Evolutionary conservation across 2,329 filamentous ascomycete genomes (phyloP), one percentile per base, ranked within the genome.

Genomic region (Amauroascus niger): DNA sequence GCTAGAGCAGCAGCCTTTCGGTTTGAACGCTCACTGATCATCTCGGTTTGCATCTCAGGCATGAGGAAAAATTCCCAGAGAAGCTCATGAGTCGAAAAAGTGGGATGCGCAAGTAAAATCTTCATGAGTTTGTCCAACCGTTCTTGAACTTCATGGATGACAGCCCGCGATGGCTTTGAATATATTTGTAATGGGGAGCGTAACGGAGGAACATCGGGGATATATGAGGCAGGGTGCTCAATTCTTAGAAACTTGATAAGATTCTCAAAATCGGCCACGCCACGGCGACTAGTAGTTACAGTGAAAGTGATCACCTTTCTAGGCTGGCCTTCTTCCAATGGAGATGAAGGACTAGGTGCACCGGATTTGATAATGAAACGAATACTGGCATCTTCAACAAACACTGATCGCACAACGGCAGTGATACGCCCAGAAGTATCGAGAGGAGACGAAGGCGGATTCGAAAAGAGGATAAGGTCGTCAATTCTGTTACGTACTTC

Each of bases 51-150:
- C 48, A 98, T 81, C 61, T 98, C 93, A 1, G 93, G 93, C 11
- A 98, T 90, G 0, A 98, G 78, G 70, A 98, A 95, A 71, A 98
- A 98, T 63, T 98, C 93, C 94, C 93, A 98, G 1, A 98, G 78
- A 79, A 97, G 88, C 72, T 98, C 93, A 65, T 98, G 94, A 0
- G 88, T 95, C 0, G 88, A 81, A 65, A 98, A 96, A 0, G 93
- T 97, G 2, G 91, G 86, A 64, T 98, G 93, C 7, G 81, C 78
- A 24, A 98, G 77, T 58, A 98, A 78, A 16, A 89, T 88, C 60
- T 87, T 88, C 61, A 98, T 73, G 63, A 97, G 96, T 61, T 82
- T 85, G 69, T 98, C 88, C 18, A 95, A 81, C 14, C 86, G 82
- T 43, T 88, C 74, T 66, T 98, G 94, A 49, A 90, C 85, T 62